phyloP scores from a whole-genome alignment of 495 filamentous ascomycete genomes.

The Lindgomyces ingoldianus region DNA sequence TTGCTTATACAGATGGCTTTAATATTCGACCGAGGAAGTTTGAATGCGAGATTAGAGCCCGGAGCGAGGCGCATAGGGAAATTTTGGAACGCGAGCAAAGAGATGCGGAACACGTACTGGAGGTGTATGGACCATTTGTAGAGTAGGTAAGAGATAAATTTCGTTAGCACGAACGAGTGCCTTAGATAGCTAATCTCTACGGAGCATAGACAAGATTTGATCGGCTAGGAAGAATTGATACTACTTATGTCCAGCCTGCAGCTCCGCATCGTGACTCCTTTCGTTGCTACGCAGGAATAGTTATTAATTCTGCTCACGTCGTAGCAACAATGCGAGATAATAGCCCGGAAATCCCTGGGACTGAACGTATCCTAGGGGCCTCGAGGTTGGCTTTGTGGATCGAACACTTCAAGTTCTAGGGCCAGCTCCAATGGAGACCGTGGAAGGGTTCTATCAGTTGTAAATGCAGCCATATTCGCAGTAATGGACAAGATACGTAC shows the following conservation, averaged over 20 bases:
- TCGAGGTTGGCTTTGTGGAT: too few species aligned
- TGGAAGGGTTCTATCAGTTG: too few species aligned
- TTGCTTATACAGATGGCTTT: constrained; percentile 46
- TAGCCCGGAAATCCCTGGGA: too few species aligned
- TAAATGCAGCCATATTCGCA: too few species aligned
- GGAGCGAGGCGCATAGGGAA: constrained; percentile 36
- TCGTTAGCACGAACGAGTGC: neutral
- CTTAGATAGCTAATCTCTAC: neutral
- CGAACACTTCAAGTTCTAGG: too few species aligned
- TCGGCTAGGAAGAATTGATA: neutral
- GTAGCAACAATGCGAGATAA: too few species aligned
- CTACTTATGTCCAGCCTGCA: too few species aligned
- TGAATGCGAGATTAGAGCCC: constrained; percentile 38
- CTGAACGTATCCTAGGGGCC: too few species aligned
- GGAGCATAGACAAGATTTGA: neutral
- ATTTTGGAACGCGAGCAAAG: constrained; percentile 37
- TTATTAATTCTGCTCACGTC: too few species aligned
- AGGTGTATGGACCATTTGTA: constrained; percentile 41
- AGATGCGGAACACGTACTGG: constrained; percentile 37
- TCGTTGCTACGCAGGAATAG: neutral
- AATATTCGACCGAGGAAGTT: constrained; percentile 44
- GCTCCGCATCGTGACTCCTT: too few species aligned
- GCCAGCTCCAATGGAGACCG: too few species aligned
- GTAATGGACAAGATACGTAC: too few species aligned
- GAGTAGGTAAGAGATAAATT: constrained; percentile 28